Percentiles rank a stretch among this genome's conserved stretches.
Evolutionary conservation across 1,139 yeast genomes (phyloP).

Genomic region (Protomyces gravidus): DNA sequence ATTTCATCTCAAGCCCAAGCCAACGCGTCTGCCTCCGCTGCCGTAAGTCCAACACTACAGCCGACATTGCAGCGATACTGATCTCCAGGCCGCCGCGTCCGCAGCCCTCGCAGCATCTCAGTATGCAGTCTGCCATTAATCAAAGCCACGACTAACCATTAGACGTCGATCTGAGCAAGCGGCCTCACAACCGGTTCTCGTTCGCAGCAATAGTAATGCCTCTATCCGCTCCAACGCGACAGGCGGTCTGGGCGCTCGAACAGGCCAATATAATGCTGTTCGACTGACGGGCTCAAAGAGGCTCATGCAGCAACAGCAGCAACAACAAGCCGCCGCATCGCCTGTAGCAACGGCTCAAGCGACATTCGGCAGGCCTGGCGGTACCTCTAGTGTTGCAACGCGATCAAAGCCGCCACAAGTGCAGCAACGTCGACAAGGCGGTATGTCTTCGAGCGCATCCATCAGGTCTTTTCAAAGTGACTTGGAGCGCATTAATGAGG

Average conservation of each 20-base stretch:
- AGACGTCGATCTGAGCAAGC: conserved; percentile 10
- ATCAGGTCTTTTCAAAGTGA: conserved; percentile 23
- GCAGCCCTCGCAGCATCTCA: conserved; percentile 22
- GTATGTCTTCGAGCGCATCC: conserved; percentile 17
- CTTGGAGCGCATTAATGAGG: conserved; percentile 26
- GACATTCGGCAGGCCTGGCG: conserved; percentile 4
- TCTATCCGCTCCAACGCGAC: conserved; percentile 7
- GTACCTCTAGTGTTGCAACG: conserved; percentile 6
- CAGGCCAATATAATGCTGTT: conserved; percentile 24
- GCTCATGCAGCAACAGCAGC: conserved; percentile 13
- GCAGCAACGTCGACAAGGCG: conserved; percentile 13
- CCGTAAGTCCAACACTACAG: no score
- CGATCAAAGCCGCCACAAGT: conserved; percentile 27
- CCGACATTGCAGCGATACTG: not conserved
- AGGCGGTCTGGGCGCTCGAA: conserved; percentile 5
- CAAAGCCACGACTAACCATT: no score
- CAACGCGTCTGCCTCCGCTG: conserved; percentile 18
- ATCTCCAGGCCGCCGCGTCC: conserved; percentile 25
- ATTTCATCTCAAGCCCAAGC: conserved; percentile 16
- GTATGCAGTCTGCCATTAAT: not conserved
- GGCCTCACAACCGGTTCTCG: not conserved
- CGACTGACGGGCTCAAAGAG: conserved; percentile 18
- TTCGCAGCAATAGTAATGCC: conserved; percentile 10
- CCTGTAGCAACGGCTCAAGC: not conserved
- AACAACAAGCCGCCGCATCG: not conserved